Percentiles rank a stretch among this genome's conserved stretches.
phyloP scores from a whole-genome alignment of 371 early-diverging fungal genomes.

The Mucor irregularis region DNA sequence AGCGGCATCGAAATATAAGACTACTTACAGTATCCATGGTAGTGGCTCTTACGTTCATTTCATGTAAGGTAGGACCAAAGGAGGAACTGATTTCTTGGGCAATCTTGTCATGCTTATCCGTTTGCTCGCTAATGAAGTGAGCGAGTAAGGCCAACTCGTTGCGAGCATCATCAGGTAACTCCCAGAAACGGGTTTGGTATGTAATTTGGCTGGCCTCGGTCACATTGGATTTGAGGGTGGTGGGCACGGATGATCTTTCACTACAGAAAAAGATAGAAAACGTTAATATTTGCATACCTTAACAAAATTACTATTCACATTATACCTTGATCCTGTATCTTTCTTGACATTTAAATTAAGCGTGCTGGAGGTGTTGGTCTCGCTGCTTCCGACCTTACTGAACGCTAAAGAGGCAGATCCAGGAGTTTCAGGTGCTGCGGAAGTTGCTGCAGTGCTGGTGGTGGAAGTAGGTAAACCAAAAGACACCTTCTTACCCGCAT shows the following conservation, averaged over 20 bases:
- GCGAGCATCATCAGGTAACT: conserved; percentile 21
- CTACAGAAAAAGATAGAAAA: background rate
- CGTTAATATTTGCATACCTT: background rate
- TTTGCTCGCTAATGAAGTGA: conserved; percentile 21
- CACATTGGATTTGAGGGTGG: conserved; percentile 14
- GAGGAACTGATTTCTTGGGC: conserved; percentile 6
- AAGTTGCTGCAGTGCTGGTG: no score
- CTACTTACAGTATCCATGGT: conserved; percentile 13
- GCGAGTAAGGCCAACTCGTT: conserved; percentile 17
- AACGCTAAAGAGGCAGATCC: conserved; percentile 13
- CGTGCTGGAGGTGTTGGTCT: background rate
- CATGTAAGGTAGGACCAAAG: conserved; percentile 12
- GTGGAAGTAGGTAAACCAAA: conserved; percentile 1
- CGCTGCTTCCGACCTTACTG: conserved; percentile 2
- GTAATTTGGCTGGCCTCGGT: conserved; percentile 14
- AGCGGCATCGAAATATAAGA: background rate
- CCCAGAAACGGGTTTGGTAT: conserved; percentile 22
- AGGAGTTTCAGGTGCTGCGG: background rate
- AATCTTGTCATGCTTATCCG: conserved; percentile 14
- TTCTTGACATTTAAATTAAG: conserved; percentile 2
- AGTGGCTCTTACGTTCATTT: background rate
- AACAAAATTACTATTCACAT: background rate
- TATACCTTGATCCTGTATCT: conserved; percentile 8
- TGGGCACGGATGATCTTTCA: background rate
- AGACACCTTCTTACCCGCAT: background rate